Evolutionary conservation across 768 basidiomycete genomes (phyloP).

Genomic region (Lentinula detonsa): DNA sequence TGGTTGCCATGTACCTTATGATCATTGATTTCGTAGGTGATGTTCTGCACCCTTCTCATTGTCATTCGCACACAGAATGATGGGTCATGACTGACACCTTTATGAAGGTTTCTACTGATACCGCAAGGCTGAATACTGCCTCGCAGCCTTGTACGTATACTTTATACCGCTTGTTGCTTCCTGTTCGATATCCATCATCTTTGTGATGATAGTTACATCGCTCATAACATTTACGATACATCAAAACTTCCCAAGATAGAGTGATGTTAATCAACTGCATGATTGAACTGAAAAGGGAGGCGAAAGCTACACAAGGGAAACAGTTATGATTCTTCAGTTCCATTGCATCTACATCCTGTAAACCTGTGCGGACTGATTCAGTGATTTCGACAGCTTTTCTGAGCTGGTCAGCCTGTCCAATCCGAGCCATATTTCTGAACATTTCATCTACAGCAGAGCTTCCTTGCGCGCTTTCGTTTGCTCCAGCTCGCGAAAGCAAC

Average conservation of each 20-base stretch:
- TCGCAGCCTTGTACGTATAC: too few species aligned
- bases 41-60: background rate
- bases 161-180: too few species aligned
- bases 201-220: too few species aligned
- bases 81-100: too few species aligned
- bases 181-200: too few species aligned
- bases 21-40: background rate
- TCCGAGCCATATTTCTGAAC: slow-evolving; percentile 10
- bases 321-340: slow-evolving; percentile 1
- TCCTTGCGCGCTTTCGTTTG: slow-evolving; percentile 18
- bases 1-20: background rate
- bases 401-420: slow-evolving; percentile 22
- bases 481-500: slow-evolving; percentile 31
- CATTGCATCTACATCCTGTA: slow-evolving; percentile 2
- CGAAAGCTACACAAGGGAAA: too few species aligned
- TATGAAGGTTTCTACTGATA: too few species aligned
- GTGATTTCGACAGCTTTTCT: slow-evolving; percentile 20
- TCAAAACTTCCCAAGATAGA: too few species aligned
- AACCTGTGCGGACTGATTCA: slow-evolving; percentile 7
- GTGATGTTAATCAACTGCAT: background rate
- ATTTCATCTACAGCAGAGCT: slow-evolving; percentile 9
- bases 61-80: too few species aligned
- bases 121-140: too few species aligned
- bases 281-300: background rate
- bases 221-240: too few species aligned